Evolutionary conservation across 1,139 yeast species (phyloP), one percentile per base, ranked within the genome.

Genomic region (Pichia sp.): DNA sequence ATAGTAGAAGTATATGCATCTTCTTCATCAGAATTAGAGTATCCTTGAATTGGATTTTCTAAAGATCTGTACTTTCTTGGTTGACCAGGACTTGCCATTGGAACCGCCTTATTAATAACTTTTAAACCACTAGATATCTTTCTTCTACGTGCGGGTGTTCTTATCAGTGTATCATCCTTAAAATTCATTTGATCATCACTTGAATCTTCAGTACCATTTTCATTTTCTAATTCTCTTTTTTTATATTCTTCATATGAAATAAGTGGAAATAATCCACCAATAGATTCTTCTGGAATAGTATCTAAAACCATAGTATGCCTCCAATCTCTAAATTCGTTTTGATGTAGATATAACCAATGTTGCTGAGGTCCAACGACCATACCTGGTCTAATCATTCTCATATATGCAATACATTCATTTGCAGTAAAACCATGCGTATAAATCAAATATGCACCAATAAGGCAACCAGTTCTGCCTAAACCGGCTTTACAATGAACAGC

Each of bases 281-380:
- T 78, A 35, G 78, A 69, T 30, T 73, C 78, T 52, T 86, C 87
- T 1, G 96, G 83, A 39, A 73, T 67, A 55, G 71, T 78, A 54
- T 82, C 87, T 47, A 87, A 65, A n/a, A 80, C 78, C 96, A 87
- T 89, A 7, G 97, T 89, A 57, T 82, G 85, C 62, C 90, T 78
- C 97, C 98, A 92, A 57, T 89, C 96, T 57, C 97, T 76, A 65
- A 92, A 92, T 56, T 89, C 96, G 62, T 89, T 84, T 65, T 92
- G 98, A 63, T 92, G 96, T 55, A 92, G 75, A 60, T 92, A 94
- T 45, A 92, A 72, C 98, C 98, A 92, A 67, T 92, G 98, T 62
- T 92, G 98, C 64, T 92, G 98, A 2, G 98, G 98, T 0, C 98
- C 98, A 32, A 92, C 98, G 16, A 92, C 97, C 98, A 92, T 92